Base-by-base conservation (phyloP, 208 protist genomes). In the Leishmania braziliensis region DNA sequence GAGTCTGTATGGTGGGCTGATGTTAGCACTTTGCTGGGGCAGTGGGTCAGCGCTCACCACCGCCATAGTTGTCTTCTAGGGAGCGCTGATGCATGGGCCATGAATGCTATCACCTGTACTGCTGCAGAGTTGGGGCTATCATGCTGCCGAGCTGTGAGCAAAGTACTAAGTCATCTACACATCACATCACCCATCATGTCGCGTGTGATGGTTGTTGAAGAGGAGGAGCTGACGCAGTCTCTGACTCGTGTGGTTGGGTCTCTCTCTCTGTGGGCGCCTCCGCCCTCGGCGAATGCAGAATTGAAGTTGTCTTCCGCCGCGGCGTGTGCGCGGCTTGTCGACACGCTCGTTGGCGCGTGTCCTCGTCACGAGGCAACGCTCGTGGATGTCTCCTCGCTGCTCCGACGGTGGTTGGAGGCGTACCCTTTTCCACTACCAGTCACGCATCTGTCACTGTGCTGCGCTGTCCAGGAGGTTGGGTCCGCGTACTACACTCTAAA, bases 401-500 rank as follows among this genome's bases (percentile, higher is more conserved):
- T 81, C 33, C 84, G 51, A 16, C 84, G 83, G 46, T 83, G 79
- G 83, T 68, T 82, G 56, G 75, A 83, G 78, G 58, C 56, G 65
- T 77, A 56, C n/a, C 77, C 73, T n/a, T 76, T 82, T 4, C 75
- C 78, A 39, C 56, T 83, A 8, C 60, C 83, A n/a, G 66, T 77
- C 33, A 62, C 69, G 26, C 63, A 83, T 53, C 51, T 87, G 18
- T 82, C 79, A 2, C 69, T 87, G 54, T 50, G 33, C 39, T 87
- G 75, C 53, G 68, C 63, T 10, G 39, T 79, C 3, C 54, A 43
- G 26, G 84, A 87, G 79, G 84, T 87, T 14, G 78, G 79, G 62
- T 83, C 84, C 1, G 53, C 79, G 10, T 87, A 87, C 84, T 87
- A 81, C 70, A 77, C 84, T 16, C 71, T 87, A 50, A 87, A 87